Conservation (phyloP, 179 eudicot genomes). For the Spergularia azorica region DNA sequence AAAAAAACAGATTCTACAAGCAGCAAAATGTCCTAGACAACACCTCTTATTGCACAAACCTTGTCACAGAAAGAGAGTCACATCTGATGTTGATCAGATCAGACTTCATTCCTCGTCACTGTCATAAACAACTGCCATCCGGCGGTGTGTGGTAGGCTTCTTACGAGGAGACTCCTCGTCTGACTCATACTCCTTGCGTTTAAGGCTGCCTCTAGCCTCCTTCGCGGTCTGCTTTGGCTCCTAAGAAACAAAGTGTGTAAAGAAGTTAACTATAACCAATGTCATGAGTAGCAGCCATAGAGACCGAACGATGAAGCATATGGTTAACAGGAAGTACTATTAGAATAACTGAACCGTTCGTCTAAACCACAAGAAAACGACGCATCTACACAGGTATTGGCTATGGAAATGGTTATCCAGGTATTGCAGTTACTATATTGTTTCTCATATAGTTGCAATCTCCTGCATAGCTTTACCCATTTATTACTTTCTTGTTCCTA, state of each 20-base stretch:
- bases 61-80: background rate
- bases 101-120: constrained; percentile 79
- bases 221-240: constrained; percentile 60
- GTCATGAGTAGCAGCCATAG: constrained; percentile 30
- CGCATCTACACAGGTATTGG: no score
- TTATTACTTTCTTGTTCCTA: no score
- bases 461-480: no score
- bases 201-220: constrained; percentile 61
- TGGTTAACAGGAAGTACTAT: background rate
- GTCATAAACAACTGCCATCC: constrained; percentile 80
- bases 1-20: background rate
- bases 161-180: constrained; percentile 92
- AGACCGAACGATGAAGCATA: no score
- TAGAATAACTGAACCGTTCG: no score
- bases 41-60: background rate
- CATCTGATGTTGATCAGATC: constrained; percentile 10
- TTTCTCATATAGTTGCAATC: no score
- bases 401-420: no score
- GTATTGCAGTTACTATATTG: no score
- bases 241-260: constrained; percentile 33
- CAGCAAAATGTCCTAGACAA: background rate
- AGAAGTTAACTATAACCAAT: constrained; percentile 75
- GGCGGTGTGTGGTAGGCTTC: constrained; percentile 67
- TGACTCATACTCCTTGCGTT: constrained; percentile 83
- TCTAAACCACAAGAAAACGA: no score